Conservation (phyloP, 805 yeast species). For the Scheffersomyces lignosus region DNA sequence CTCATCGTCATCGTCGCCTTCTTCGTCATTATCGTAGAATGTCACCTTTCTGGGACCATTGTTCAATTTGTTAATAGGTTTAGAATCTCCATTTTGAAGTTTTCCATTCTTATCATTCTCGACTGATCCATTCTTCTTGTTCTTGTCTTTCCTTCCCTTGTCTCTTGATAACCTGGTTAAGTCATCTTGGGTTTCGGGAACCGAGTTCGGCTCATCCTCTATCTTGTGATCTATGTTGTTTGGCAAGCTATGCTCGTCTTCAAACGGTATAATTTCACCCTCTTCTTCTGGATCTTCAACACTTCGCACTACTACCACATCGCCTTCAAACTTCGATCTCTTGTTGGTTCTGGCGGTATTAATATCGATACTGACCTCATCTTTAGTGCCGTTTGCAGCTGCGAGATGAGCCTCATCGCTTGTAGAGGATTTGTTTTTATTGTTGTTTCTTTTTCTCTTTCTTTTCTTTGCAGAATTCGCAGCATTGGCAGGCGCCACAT, state of each 20-base stretch:
- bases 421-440: slow-evolving; percentile 9
- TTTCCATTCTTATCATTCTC: too few relatives aligned
- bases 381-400: background rate
- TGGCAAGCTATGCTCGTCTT: too few relatives aligned
- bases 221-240: slow-evolving; percentile 1
- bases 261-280: too few relatives aligned
- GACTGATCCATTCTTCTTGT: background rate
- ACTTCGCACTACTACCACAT: background rate
- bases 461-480: slow-evolving; percentile 15
- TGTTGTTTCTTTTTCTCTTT: slow-evolving; percentile 33
- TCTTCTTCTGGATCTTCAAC: background rate
- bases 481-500: slow-evolving; percentile 5
- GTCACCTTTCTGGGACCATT: slow-evolving; percentile 3
- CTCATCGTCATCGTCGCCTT: slow-evolving; percentile 10
- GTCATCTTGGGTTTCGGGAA: too few relatives aligned
- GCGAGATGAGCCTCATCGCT: slow-evolving; percentile 6
- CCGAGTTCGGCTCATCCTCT: too few relatives aligned
- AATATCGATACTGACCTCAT: too few relatives aligned
- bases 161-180: too few relatives aligned
- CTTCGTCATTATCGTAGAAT: slow-evolving; percentile 8
- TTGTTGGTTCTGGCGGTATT: slow-evolving; percentile 11
- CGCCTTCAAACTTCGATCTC: slow-evolving; percentile 13
- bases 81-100: too few relatives aligned
- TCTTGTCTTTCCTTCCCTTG: too few relatives aligned
- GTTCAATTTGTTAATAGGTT: too few relatives aligned